Base-by-base conservation (phyloP, 768 basidiomycete genomes). In the Kwoniella bestiolae region DNA sequence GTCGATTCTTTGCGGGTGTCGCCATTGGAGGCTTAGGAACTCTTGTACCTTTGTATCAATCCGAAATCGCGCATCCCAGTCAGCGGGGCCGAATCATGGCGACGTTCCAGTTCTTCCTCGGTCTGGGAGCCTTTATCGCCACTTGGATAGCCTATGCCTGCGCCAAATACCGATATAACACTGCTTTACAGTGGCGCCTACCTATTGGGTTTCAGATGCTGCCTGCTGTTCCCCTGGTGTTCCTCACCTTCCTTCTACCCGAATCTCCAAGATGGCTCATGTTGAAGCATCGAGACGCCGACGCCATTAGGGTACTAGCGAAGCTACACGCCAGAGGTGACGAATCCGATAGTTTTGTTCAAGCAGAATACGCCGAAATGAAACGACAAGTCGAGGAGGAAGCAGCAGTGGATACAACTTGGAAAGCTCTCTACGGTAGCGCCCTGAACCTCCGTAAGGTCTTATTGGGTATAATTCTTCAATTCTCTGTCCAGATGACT, bases 141-240 rank as follows among this genome's bases (percentile, higher is more conserved):
- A 90, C 90, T 5, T 92, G 91, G 91, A 84, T 90, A 0, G 90
- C 89, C 0, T 94, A 87, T 76, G 91, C 91, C 18, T 89, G 91
- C n/a, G 88, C 86, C 82, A 83, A 66, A 49, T 57, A 49, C 23
- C 32, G 41, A n/a, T 58, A 61, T n/a, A 68, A 65, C 72, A 85
- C 56, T 82, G 63, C 83, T 66, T 73, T 80, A 46, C 53, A 86
- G 68, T 87, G 86, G 86, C 81, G 86, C 34, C 67, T 87, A 1
- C 71, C 71, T 3, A 67, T 21, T 65, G 68, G 56, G 1, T 52
- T 78, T 31, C 80, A 79, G 56, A 70, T 83, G 56, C 49, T 84
- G 7, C 84, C 85, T 18, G 85, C 85, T 16, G 44, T 86, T n/a
- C 85, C 85, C 9, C 75, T 86, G 12, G 77, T 84, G 32, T 76